phyloP scores from a whole-genome alignment of 2,329 filamentous ascomycete genomes.

The Aspergillus phoenicis region DNA sequence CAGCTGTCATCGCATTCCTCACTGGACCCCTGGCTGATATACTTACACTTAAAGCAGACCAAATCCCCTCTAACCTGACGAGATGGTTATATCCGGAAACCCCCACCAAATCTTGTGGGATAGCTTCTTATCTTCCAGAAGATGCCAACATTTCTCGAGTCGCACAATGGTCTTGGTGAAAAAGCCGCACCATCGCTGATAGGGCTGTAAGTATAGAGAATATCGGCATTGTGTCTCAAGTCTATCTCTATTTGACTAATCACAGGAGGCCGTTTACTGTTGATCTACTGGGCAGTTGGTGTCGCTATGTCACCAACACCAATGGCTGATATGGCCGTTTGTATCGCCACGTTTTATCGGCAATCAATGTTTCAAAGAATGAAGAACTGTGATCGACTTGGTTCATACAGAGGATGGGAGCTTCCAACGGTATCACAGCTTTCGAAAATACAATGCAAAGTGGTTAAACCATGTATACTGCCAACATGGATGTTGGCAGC shows the following conservation, averaged over 20 bases:
- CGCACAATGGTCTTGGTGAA: background rate
- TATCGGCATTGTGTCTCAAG: background rate
- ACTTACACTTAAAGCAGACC: too few species aligned
- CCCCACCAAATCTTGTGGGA: background rate
- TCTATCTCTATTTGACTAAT: background rate
- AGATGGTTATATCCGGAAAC: too few species aligned
- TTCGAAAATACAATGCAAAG: background rate
- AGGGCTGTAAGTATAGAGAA: background rate
- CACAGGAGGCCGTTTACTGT: background rate
- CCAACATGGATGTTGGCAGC: background rate
- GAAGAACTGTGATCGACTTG: background rate
- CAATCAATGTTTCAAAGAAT: background rate
- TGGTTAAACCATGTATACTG: background rate
- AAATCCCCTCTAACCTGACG: too few species aligned
- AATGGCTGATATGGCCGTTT: background rate
- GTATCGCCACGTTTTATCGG: background rate
- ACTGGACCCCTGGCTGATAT: too few species aligned
- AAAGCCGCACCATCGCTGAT: background rate
- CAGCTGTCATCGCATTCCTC: too few species aligned
- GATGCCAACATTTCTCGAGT: background rate
- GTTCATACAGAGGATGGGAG: background rate
- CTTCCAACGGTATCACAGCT: background rate
- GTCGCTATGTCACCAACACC: slow-evolving; percentile 2
- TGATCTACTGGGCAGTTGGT: slow-evolving; percentile 1
- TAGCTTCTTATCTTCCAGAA: background rate